Evolutionary conservation across 139 green algal genomes (phyloP).

Genomic region (Mesostigma viride): DNA sequence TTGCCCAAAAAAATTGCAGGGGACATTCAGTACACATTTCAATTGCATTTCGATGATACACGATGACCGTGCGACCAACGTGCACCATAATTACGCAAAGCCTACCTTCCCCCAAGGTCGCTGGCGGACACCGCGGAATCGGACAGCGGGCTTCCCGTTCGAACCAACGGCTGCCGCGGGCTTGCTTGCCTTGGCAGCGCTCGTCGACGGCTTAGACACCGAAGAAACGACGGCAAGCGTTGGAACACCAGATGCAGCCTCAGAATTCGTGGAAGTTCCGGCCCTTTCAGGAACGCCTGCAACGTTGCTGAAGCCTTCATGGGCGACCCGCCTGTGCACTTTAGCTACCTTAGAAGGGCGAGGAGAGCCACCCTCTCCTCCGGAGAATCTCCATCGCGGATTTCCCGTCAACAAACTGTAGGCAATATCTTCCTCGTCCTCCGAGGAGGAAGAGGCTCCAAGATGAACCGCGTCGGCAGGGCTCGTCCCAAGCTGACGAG

Average conservation of each 20-base stretch:
- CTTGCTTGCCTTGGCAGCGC: background rate
- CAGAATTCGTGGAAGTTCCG: background rate
- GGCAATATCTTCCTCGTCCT: background rate
- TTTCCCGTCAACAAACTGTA: background rate
- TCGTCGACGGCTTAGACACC: background rate
- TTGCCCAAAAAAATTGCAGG: no score
- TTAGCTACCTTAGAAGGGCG: background rate
- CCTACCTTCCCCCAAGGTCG: slow-evolving; percentile 87
- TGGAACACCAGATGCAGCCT: background rate
- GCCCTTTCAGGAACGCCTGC: background rate
- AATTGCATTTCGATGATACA: no score
- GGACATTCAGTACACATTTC: no score
- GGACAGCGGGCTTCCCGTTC: background rate
- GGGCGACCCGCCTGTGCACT: background rate
- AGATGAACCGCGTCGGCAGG: background rate
- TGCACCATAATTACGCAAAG: no score
- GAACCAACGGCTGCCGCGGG: background rate
- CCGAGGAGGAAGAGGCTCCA: background rate
- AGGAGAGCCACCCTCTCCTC: no score
- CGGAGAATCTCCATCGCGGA: no score
- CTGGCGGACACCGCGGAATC: slow-evolving; percentile 84
- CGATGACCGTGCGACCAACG: no score
- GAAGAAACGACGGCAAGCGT: background rate
- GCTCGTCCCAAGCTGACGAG: background rate
- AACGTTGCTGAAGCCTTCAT: background rate